Evolutionary conservation across 176 grass and related monocot genomes (phyloP).

Genomic region (Juncus effusus): DNA sequence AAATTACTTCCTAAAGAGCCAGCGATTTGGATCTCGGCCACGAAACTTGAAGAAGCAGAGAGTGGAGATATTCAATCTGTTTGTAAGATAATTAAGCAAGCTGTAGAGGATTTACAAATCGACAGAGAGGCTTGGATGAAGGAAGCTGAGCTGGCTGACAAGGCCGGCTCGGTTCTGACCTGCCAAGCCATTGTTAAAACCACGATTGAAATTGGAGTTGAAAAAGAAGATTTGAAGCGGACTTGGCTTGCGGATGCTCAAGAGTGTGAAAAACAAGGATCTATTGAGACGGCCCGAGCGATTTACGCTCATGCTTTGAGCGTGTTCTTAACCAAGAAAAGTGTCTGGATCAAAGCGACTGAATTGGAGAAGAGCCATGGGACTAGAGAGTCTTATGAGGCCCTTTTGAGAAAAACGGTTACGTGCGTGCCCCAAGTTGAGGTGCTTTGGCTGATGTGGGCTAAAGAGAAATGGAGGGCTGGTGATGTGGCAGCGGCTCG

Average conservation of each 20-base stretch:
- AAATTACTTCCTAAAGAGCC: constrained; percentile 73
- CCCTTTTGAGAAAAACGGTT: constrained; percentile 75
- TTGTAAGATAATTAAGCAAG: constrained; percentile 76
- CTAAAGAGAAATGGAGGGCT: constrained; percentile 90
- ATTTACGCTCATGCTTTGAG: constrained; percentile 85
- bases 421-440: constrained; percentile 79
- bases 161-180: constrained; percentile 75
- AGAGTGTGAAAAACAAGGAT: constrained; percentile 90
- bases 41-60: constrained; percentile 90
- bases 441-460: constrained; percentile 94
- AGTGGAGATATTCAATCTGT: constrained; percentile 70
- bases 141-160: constrained; percentile 79
- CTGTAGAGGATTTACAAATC: constrained; percentile 76
- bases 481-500: constrained; percentile 82
- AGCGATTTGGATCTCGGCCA: constrained; percentile 94
- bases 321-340: constrained; percentile 73
- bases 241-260: constrained; percentile 99
- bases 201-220: constrained; percentile 83
- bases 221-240: constrained; percentile 76
- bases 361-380: constrained; percentile 96
- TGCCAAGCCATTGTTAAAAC: constrained; percentile 83
- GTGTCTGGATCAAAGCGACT: constrained; percentile 88
- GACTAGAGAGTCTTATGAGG: constrained; percentile 77
- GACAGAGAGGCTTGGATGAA: constrained; percentile 94
- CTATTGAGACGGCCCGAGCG: constrained; percentile 86